phyloP scores from a whole-genome alignment of 805 yeast species.

The Wickerhamomyces sydowiorum region DNA sequence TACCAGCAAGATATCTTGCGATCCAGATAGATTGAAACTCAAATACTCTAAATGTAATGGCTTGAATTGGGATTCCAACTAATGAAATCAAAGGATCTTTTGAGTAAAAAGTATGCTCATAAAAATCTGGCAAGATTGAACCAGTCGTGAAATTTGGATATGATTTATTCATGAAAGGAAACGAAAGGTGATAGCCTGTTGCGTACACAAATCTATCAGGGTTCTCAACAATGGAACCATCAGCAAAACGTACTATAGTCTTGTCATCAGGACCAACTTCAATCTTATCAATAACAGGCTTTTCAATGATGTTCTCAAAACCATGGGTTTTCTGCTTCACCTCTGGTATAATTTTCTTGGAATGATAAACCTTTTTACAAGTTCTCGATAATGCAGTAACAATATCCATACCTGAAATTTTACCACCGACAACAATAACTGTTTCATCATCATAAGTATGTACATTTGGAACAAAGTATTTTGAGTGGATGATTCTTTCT shows the following conservation, averaged over 20 bases:
- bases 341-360: constrained; percentile 1
- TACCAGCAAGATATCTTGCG: constrained; percentile 25
- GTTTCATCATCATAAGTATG: constrained; percentile 18
- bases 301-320: constrained; percentile 16
- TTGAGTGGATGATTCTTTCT: constrained; percentile 21
- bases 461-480: constrained; percentile 16
- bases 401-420: constrained; percentile 63
- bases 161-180: constrained; percentile 40
- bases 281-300: constrained; percentile 29
- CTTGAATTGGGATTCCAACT: constrained; percentile 27
- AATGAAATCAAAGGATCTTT: constrained; percentile 26
- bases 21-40: constrained; percentile 30
- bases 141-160: constrained; percentile 19
- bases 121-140: constrained; percentile 20
- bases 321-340: constrained; percentile 2
- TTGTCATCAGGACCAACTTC: constrained; percentile 22
- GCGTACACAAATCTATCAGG: constrained; percentile 56
- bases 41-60: constrained; percentile 27
- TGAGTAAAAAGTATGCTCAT: constrained; percentile 25
- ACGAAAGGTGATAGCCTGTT: constrained; percentile 57
- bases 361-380: constrained; percentile 2
- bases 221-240: constrained; percentile 33
- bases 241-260: constrained; percentile 30
- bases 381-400: constrained; percentile 1
- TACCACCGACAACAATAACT: constrained; percentile 58